phyloP scores from a whole-genome alignment of 2,329 filamentous ascomycete species.

The Colletotrichum sp. region DNA sequence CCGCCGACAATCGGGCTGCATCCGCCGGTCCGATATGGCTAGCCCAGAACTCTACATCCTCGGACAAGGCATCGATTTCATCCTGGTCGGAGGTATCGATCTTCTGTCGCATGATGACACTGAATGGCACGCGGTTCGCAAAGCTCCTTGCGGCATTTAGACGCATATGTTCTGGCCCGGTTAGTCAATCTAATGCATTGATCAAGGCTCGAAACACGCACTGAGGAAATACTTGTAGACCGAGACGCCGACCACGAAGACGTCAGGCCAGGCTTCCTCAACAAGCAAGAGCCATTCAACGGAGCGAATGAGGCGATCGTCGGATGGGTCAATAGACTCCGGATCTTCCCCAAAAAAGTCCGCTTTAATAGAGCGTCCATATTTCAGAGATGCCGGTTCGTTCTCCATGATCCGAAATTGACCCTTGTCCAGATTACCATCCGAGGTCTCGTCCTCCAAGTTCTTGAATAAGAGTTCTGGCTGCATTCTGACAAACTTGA shows the following conservation, averaged over 20 bases:
- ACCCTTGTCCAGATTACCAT: slow-evolving; percentile 39
- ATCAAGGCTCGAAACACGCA: slow-evolving; percentile 55
- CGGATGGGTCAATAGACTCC: slow-evolving; percentile 59
- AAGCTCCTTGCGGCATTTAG: slow-evolving; percentile 61
- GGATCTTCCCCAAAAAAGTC: slow-evolving; percentile 73
- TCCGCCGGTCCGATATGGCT: slow-evolving; percentile 38
- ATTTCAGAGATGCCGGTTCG: slow-evolving; percentile 55
- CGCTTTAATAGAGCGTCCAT: slow-evolving; percentile 68
- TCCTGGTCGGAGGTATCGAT: slow-evolving; percentile 41
- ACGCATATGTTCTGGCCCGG: slow-evolving; percentile 47
- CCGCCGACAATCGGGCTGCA: slow-evolving; percentile 39
- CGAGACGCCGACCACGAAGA: slow-evolving; percentile 70
- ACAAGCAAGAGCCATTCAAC: slow-evolving; percentile 86
- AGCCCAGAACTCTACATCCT: slow-evolving; percentile 45
- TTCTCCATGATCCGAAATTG: slow-evolving; percentile 57
- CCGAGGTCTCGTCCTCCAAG: slow-evolving; percentile 37
- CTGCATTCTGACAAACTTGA: slow-evolving; percentile 76
- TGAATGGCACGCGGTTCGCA: slow-evolving; percentile 55
- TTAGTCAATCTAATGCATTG: slow-evolving; percentile 16
- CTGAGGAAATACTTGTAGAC: slow-evolving; percentile 86
- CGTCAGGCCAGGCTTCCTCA: slow-evolving; percentile 72
- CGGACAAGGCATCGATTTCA: slow-evolving; percentile 35
- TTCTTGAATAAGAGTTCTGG: slow-evolving; percentile 56
- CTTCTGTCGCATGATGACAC: slow-evolving; percentile 49
- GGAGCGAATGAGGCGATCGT: slow-evolving; percentile 75